Evolutionary conservation across 2,329 filamentous ascomycete species (phyloP).

Genomic region (Colletotrichum orchidophilum): DNA sequence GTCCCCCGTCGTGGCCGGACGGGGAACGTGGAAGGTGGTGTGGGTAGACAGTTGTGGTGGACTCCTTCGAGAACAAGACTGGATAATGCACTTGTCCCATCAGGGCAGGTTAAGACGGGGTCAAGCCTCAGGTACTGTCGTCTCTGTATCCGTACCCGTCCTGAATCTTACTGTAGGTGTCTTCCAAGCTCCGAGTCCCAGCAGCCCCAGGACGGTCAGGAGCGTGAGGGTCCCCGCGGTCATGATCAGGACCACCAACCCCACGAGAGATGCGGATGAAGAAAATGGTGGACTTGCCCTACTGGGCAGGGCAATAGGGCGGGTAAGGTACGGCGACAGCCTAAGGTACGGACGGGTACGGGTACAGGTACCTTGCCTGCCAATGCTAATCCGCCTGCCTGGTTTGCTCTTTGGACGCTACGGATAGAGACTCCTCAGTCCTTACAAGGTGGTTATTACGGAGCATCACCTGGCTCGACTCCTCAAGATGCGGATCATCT

Average conservation of each 20-base stretch:
- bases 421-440: background rate
- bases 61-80: conserved; percentile 18
- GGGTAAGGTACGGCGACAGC: background rate
- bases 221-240: background rate
- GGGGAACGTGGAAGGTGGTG: too few relatives aligned
- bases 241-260: background rate
- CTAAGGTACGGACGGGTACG: conserved; percentile 10
- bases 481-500: conserved; percentile 17
- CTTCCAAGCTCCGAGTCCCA: too few relatives aligned
- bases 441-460: conserved; percentile 6
- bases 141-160: conserved; percentile 12
- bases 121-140: conserved; percentile 16
- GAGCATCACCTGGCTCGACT: conserved; percentile 8
- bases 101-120: conserved; percentile 16
- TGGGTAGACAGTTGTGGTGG: conserved; percentile 11
- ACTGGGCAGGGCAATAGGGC: conserved; percentile 18
- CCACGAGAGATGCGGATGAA: conserved; percentile 5
- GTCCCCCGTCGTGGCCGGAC: conserved; percentile 14
- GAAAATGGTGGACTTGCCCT: conserved; percentile 22
- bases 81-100: conserved; percentile 1
- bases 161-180: background rate
- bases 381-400: conserved; percentile 12
- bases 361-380: conserved; percentile 12
- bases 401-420: background rate
- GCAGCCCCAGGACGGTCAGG: background rate